phyloP scores from a whole-genome alignment of 441 rosid species.

The Pelargonium citronellum region DNA sequence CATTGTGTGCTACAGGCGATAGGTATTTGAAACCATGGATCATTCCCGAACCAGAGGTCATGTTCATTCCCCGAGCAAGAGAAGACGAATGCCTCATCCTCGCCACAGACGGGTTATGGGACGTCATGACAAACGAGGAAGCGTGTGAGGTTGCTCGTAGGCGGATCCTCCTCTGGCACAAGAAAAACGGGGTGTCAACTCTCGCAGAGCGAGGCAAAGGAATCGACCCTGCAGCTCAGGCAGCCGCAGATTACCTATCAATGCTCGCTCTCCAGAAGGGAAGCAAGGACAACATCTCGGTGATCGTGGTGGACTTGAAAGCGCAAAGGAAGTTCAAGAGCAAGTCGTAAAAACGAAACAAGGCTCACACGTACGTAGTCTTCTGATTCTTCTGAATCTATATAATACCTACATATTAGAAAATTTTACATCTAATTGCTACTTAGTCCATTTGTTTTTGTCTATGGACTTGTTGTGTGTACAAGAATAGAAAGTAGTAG shows the following conservation, averaged over 20 bases:
- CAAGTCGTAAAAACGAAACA: constrained; percentile 37
- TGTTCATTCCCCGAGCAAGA: constrained; percentile 59
- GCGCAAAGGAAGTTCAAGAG: constrained; percentile 78
- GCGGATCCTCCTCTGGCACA: constrained; percentile 74
- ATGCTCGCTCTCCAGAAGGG: constrained; percentile 74
- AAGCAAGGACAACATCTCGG: constrained; percentile 73
- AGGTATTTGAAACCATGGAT: constrained; percentile 83
- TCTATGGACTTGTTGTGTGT: not conserved
- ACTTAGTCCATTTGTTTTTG: not conserved
- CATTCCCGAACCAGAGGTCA: constrained; percentile 80
- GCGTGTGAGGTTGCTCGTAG: constrained; percentile 75
- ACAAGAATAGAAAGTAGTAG: not conserved
- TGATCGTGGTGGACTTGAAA: constrained; percentile 75
- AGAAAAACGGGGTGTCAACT: constrained; percentile 40
- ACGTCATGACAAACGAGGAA: constrained; percentile 80
- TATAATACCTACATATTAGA: not conserved
- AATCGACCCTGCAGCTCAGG: constrained; percentile 72
- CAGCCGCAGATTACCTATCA: constrained; percentile 71
- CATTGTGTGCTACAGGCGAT: constrained; percentile 50
- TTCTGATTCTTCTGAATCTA: not conserved
- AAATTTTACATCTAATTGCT: not conserved
- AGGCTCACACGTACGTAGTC: not conserved
- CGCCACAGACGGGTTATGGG: constrained; percentile 92
- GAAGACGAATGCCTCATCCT: constrained; percentile 82
- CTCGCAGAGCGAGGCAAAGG: constrained; percentile 38